Evolutionary conservation across 306 rosid genomes (phyloP).

Genomic region (Cotoneaster glaucophyllus): DNA sequence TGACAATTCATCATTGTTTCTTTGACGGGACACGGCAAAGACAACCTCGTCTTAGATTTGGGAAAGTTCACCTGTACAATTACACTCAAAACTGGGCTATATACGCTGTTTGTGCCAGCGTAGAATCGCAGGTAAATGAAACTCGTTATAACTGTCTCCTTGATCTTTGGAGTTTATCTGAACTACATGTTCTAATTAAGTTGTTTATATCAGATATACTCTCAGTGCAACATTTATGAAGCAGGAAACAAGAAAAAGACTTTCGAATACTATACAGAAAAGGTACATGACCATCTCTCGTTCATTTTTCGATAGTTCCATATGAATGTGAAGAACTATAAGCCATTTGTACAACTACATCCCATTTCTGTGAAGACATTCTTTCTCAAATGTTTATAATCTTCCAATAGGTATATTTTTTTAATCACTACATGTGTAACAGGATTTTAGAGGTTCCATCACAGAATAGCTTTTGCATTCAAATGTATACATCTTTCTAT

Average conservation of each 20-base stretch:
- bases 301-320: neutral
- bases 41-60: slow-evolving; percentile 39
- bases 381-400: slow-evolving; percentile 15
- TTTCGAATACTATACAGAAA: slow-evolving; percentile 62
- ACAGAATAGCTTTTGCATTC: neutral
- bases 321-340: neutral
- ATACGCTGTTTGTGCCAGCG: slow-evolving; percentile 35
- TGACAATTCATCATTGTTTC: slow-evolving; percentile 35
- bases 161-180: neutral
- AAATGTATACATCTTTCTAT: neutral
- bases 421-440: neutral
- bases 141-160: neutral
- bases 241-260: slow-evolving; percentile 70
- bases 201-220: slow-evolving; percentile 47
- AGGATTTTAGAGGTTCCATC: neutral
- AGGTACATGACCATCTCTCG: slow-evolving; percentile 38
- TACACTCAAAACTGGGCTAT: slow-evolving; percentile 33
- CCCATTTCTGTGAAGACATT: neutral
- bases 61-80: slow-evolving; percentile 35
- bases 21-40: slow-evolving; percentile 35
- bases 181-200: neutral
- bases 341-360: neutral
- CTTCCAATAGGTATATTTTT: slow-evolving; percentile 23
- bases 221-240: slow-evolving; percentile 71
- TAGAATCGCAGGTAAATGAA: slow-evolving; percentile 29